Percentiles rank a stretch among this genome's conserved stretches.
Evolutionary conservation across 1,139 yeast genomes (phyloP).

Genomic region (Geotrichum cucujoidarum): DNA sequence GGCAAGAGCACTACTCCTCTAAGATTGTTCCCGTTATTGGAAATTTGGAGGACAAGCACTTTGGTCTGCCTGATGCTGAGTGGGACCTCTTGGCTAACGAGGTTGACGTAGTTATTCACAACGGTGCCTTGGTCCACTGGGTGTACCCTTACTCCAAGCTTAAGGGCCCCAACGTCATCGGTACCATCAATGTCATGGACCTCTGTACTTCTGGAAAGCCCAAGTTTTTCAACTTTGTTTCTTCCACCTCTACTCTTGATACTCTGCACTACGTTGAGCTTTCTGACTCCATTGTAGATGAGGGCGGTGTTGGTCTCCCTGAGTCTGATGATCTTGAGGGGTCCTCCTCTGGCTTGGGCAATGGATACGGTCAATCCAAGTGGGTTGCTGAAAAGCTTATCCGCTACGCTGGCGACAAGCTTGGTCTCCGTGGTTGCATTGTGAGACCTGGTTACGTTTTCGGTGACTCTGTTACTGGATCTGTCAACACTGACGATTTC

Average conservation of each 20-base stretch:
- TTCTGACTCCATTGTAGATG: constrained; percentile 61
- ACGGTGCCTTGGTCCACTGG: constrained; percentile 99
- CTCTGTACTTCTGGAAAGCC: constrained; percentile 75
- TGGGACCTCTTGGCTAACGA: constrained; percentile 57
- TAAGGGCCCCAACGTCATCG: constrained; percentile 88
- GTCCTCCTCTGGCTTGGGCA: constrained; percentile 73
- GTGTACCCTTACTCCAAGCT: constrained; percentile 88
- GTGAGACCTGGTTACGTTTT: constrained; percentile 95
- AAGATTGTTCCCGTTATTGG: constrained; percentile 75
- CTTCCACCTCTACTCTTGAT: constrained; percentile 91
- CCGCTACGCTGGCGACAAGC: constrained; percentile 70
- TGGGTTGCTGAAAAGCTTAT: constrained; percentile 94
- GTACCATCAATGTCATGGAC: constrained; percentile 79
- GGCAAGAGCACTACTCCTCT: constrained; percentile 60
- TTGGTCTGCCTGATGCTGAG: constrained; percentile 57
- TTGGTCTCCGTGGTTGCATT: constrained; percentile 83
- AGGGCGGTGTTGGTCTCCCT: constrained; percentile 67
- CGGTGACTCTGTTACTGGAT: constrained; percentile 76
- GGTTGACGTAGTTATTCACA: constrained; percentile 84
- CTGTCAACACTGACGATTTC: constrained; percentile 95
- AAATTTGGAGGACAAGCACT: constrained; percentile 63
- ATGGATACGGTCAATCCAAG: constrained; percentile 95
- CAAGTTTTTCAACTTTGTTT: constrained; percentile 83
- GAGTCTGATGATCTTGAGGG: constrained; percentile 83
- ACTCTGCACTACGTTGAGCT: constrained; percentile 71